Evolutionary conservation across 1,284 basidiomycete species (phyloP).

Genomic region (Phylloporus sp.): DNA sequence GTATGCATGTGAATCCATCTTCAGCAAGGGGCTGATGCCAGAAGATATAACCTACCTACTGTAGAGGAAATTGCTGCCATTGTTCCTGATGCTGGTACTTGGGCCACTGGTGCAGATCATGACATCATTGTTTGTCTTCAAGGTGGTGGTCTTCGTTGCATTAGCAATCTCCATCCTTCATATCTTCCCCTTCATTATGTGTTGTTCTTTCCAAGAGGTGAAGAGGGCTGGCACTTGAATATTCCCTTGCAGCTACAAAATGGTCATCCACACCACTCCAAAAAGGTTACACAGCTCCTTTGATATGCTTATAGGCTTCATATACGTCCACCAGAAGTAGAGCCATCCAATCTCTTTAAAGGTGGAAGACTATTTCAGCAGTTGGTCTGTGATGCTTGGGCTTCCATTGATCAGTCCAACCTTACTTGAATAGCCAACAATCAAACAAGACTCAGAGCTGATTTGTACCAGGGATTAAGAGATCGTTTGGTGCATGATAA

Average conservation of each 20-base stretch:
- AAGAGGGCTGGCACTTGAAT: slow-evolving; percentile 31
- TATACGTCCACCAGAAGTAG: not conserved
- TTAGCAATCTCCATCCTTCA: slow-evolving; percentile 28
- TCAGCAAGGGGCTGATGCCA: not conserved
- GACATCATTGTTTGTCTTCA: not conserved
- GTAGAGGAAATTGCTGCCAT: slow-evolving; percentile 22
- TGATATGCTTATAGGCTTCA: not conserved
- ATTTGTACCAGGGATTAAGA: slow-evolving; percentile 14
- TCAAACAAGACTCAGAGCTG: slow-evolving; percentile 42
- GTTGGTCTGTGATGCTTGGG: too few species aligned
- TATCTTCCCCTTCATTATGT: slow-evolving; percentile 45
- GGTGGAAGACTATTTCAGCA: too few species aligned
- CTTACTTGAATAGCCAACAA: not conserved
- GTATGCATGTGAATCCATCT: not conserved
- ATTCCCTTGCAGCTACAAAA: too few species aligned
- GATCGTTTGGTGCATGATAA: slow-evolving; percentile 1
- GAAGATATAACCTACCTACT: not conserved
- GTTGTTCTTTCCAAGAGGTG: slow-evolving; percentile 44
- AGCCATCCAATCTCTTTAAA: too few species aligned
- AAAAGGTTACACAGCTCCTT: not conserved
- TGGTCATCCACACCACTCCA: not conserved
- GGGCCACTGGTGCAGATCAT: not conserved
- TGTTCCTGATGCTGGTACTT: slow-evolving; percentile 18
- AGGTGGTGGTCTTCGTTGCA: not conserved
- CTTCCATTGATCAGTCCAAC: slow-evolving; percentile 13